Evolutionary conservation across 2,329 filamentous ascomycete genomes (phyloP).

Genomic region (Claviceps fusiformis): DNA sequence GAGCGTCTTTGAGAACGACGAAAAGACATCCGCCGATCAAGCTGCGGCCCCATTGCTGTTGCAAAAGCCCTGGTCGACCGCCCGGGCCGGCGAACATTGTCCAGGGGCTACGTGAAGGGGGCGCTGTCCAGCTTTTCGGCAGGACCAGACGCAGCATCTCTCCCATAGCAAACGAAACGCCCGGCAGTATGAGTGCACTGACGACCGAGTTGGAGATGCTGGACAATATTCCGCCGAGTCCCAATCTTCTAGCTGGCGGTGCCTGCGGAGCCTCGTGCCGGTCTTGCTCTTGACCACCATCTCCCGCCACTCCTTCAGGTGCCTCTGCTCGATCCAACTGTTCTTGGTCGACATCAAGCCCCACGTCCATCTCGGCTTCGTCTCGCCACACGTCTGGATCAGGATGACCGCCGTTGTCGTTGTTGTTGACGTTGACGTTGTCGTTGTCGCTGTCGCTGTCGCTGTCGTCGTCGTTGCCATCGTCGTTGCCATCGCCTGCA

Average conservation of each 20-base stretch:
- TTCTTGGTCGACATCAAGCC: not conserved
- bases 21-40: constrained; percentile 80
- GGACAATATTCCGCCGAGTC: constrained; percentile 24
- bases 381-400: not conserved
- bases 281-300: constrained; percentile 10
- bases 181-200: constrained; percentile 60
- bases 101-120: constrained; percentile 17
- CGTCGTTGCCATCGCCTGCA: not conserved
- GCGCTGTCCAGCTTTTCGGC: constrained; percentile 54
- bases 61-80: constrained; percentile 52
- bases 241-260: constrained; percentile 19
- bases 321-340: not conserved
- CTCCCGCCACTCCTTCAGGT: not conserved
- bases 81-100: constrained; percentile 8
- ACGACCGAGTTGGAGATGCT: constrained; percentile 36
- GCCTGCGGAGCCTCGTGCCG: constrained; percentile 21
- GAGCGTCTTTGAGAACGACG: constrained; percentile 62
- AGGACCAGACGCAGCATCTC: constrained; percentile 56
- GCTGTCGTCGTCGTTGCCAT: too few relatives aligned
- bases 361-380: not conserved
- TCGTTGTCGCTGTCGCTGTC: too few relatives aligned
- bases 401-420: not conserved
- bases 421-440: too few relatives aligned
- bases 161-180: constrained; percentile 66
- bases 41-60: constrained; percentile 78